phyloP scores from a whole-genome alignment of 306 rosid genomes.

The Vicia sativa region DNA sequence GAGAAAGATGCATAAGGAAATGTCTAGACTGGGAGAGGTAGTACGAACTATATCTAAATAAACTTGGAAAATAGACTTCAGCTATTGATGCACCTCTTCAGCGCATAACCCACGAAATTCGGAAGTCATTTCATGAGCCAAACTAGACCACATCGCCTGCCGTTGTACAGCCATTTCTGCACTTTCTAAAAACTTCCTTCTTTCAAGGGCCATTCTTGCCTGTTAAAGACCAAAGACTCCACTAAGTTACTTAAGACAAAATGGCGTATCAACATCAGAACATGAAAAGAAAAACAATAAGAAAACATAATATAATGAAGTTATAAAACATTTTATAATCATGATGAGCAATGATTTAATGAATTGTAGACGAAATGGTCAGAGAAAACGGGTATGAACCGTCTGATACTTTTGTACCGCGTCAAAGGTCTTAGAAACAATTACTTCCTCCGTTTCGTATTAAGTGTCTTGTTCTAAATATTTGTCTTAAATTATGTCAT shows the following conservation, averaged over 20 bases:
- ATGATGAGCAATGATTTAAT: constrained; percentile 21
- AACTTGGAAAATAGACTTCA: constrained; percentile 26
- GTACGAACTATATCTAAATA: constrained; percentile 15
- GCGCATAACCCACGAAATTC: constrained; percentile 98
- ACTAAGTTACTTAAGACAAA: constrained; percentile 38
- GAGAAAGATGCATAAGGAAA: constrained; percentile 16
- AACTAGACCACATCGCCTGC: constrained; percentile 97
- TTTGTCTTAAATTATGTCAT: neutral
- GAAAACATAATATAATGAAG: neutral
- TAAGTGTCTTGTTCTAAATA: neutral
- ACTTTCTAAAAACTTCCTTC: constrained; percentile 89
- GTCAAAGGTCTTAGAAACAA: constrained; percentile 21
- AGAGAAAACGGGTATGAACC: constrained; percentile 6
- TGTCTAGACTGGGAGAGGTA: constrained; percentile 19
- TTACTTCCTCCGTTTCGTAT: neutral
- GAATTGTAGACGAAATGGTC: constrained; percentile 3
- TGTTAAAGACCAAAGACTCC: constrained; percentile 47
- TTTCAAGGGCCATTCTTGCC: constrained; percentile 98
- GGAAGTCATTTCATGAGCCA: constrained; percentile 99
- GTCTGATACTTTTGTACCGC: neutral
- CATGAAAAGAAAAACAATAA: constrained; percentile 13
- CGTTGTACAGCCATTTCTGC: constrained; percentile 94
- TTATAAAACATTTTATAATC: neutral
- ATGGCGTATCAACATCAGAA: constrained; percentile 30
- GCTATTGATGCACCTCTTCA: constrained; percentile 75